phyloP scores from a whole-genome alignment of 139 green algal species.

The Pseudopediastrum boryanum region DNA sequence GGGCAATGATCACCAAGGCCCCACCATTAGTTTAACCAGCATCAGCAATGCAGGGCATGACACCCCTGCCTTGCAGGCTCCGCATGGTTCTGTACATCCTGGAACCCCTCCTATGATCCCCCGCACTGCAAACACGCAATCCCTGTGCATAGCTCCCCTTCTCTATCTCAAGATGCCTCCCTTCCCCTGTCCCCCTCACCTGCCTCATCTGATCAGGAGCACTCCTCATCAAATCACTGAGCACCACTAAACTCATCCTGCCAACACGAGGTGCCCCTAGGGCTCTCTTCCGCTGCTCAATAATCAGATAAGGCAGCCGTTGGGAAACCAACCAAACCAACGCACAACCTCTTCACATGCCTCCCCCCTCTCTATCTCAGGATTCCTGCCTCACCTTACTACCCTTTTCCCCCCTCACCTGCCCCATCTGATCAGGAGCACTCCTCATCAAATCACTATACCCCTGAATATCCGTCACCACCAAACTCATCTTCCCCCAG shows the following conservation, averaged over 20 bases:
- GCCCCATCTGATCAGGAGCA: neutral
- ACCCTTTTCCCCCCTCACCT: neutral
- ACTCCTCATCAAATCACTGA: too few relatives aligned
- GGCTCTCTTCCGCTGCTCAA: neutral
- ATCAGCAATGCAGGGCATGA: too few relatives aligned
- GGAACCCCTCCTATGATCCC: too few relatives aligned
- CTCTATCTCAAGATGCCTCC: neutral
- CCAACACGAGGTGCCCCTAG: neutral
- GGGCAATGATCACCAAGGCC: neutral
- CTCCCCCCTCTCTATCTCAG: neutral
- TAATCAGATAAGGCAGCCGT: neutral
- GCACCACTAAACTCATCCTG: too few relatives aligned
- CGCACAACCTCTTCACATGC: neutral
- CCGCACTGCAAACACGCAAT: neutral
- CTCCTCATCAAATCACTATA: neutral
- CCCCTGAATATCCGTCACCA: constrained; percentile 3
- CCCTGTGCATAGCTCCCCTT: neutral
- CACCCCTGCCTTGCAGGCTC: too few relatives aligned
- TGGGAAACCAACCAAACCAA: neutral
- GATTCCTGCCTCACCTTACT: too few relatives aligned
- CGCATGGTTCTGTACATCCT: too few relatives aligned
- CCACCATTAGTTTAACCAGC: neutral
- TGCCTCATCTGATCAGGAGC: too few relatives aligned
- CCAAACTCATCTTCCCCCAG: neutral
- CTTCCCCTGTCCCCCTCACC: neutral